These are phyloP conservation scores for Phaeosphaeriaceae sp. DNA, from an alignment of 2,329 filamentous ascomycete species.

Conservation along the genomic window DNA sequence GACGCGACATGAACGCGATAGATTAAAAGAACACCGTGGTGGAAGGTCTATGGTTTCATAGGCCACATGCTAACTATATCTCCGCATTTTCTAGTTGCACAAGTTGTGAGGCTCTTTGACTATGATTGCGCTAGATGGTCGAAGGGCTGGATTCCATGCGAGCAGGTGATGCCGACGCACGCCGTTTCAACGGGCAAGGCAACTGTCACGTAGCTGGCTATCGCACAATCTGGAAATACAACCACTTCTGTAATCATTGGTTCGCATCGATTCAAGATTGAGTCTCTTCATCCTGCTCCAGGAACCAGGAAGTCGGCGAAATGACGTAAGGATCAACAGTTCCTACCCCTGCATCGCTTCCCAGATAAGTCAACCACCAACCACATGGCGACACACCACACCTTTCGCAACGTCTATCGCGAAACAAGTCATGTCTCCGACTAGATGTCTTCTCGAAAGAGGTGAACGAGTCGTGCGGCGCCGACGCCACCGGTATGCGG, in stretches of 20 bases:
- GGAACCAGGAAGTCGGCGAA: conserved; percentile 2
- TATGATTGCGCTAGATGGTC: not conserved
- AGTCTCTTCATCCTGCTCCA: not conserved
- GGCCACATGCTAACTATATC: not conserved
- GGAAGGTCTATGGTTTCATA: not conserved
- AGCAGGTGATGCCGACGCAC: too few relatives aligned
- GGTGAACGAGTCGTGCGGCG: not conserved
- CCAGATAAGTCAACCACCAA: conserved; percentile 1
- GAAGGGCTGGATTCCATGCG: not conserved
- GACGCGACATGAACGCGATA: conserved; percentile 19
- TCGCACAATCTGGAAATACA: not conserved
- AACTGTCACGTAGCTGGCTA: too few relatives aligned
- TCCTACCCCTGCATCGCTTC: conserved; percentile 9
- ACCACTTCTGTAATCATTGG: not conserved
- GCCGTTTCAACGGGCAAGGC: too few relatives aligned
- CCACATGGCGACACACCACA: conserved; percentile 4
- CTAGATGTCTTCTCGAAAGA: conserved; percentile 1
- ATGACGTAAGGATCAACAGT: conserved; percentile 17
- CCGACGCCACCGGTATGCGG: conserved; percentile 5
- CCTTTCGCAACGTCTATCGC: conserved; percentile 10
- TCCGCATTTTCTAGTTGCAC: not conserved
- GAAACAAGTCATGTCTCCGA: conserved; percentile 9
- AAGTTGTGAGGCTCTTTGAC: not conserved
- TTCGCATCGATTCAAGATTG: not conserved
- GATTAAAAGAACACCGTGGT: conserved; percentile 30